Evolutionary conservation across 2,329 filamentous ascomycete genomes (phyloP), one percentile per base, ranked within the genome.

Genomic region (Drechslera avenae): DNA sequence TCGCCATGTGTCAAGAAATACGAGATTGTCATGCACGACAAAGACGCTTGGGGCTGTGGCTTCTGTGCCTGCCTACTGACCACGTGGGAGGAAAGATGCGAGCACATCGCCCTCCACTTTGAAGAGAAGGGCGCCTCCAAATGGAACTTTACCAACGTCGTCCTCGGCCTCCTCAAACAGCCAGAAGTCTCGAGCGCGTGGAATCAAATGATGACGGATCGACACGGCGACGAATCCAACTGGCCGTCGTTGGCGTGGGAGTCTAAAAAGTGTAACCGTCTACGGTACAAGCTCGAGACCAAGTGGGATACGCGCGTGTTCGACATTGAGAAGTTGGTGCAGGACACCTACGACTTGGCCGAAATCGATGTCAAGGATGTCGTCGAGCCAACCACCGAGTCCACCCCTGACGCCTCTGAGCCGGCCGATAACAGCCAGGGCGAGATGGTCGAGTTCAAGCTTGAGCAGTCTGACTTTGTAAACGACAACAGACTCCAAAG

Each of bases 111-210:
- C 16, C 76, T 80, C n/a, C 86, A 88, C 60, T 88, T 86, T 62
- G 86, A 87, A 66, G 80, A 84, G 71, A 84, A 83, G 55, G 85
- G 85, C 21, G 57, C 59, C 63, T 76, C 78, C 16, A 85, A 88
- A 60, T 88, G 85, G 86, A 83, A 86, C 75, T 86, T 87, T 64
- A 86, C 84, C 2, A 84, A 86, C 37, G 85, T 88, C 51, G 81
- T 88, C 40, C 86, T 87, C 58, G 85, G 84, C 5, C 75, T 88
- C 9, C 75, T 88, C n/a, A 86, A 87, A 62, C 85, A 88, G 64
- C 81, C 84, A 1, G 78, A 81, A 28, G 81, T 87, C 35, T 79
- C 81, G 56, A 79, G 81, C 43, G 82, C 83, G 4, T 88, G 86
- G 85, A 83, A 85, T 54, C 76, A 78, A 0, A 71, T 86, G n/a